Percentiles rank a stretch among this genome's conserved stretches.
Conservation (phyloP, 1,284 basidiomycete species). For the Moniliophthora roreri region DNA sequence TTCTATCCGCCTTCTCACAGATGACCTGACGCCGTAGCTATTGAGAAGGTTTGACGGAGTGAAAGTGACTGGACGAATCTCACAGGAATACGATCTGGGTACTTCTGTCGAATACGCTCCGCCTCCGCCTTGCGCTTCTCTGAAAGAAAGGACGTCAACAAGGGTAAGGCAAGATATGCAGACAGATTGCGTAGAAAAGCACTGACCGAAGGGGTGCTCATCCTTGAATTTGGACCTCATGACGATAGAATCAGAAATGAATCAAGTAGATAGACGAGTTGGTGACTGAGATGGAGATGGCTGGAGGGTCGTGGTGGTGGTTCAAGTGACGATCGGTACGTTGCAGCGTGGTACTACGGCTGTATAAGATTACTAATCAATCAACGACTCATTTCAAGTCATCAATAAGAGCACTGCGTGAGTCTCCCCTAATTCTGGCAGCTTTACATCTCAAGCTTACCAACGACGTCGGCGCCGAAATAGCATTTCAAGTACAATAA, state of each 20-base stretch:
- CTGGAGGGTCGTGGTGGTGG: conserved; percentile 10
- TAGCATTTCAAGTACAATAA: too few relatives aligned
- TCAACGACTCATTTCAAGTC: conserved; percentile 3
- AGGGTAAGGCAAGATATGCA: conserved; percentile 23
- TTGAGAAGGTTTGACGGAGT: conserved; percentile 13
- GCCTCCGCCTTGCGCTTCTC: conserved; percentile 99
- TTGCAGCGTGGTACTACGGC: neutral
- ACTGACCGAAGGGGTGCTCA: conserved; percentile 95
- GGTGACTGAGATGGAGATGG: neutral
- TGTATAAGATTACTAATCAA: neutral
- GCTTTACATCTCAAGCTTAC: too few relatives aligned
- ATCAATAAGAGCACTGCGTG: too few relatives aligned
- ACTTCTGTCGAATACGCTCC: conserved; percentile 97
- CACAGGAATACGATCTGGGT: conserved; percentile 97
- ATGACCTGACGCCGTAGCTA: conserved; percentile 72
- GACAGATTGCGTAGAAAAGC: conserved; percentile 26
- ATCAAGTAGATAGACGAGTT: neutral
- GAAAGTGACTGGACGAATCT: conserved; percentile 31
- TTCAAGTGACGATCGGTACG: conserved; percentile 4
- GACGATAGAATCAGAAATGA: conserved; percentile 8
- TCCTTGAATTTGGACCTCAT: conserved; percentile 99
- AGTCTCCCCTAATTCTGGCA: too few relatives aligned
- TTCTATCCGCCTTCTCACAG: conserved; percentile 99
- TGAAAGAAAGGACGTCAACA: conserved; percentile 32
- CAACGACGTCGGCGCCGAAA: too few relatives aligned